Percentiles rank a stretch among this genome's conserved stretches.
phyloP scores from a whole-genome alignment of 2,329 filamentous ascomycete species.

The Venturiaceae sp. region DNA sequence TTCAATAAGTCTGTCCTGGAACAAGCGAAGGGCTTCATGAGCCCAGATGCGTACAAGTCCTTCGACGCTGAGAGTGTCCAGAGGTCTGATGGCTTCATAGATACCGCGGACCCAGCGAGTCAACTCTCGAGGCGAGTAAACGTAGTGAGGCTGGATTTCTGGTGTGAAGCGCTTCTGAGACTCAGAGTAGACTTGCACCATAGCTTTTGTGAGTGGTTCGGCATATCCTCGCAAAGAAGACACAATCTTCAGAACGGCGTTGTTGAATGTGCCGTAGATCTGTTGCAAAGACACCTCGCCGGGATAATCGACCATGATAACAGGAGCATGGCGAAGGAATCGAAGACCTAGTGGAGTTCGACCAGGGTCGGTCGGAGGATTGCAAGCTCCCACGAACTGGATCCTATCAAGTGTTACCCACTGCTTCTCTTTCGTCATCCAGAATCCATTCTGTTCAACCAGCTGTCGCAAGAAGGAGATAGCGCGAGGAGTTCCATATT shows the following conservation, averaged over 20 bases:
- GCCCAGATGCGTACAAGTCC: constrained; percentile 96
- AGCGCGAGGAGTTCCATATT: constrained; percentile 92
- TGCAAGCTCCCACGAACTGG: constrained; percentile 97
- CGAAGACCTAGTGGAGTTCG: constrained; percentile 88
- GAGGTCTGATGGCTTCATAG: constrained; percentile 89
- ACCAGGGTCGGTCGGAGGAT: constrained; percentile 93
- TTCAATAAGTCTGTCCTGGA: constrained; percentile 91
- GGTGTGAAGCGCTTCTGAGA: constrained; percentile 93
- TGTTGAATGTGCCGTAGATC: constrained; percentile 98
- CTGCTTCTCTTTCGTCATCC: constrained; percentile 92
- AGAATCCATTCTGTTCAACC: constrained; percentile 98
- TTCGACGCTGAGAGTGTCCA: constrained; percentile 81
- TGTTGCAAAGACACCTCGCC: constrained; percentile 90
- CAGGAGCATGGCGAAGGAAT: constrained; percentile 92
- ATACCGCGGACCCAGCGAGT: constrained; percentile 96
- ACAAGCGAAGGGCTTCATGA: constrained; percentile 89
- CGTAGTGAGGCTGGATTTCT: constrained; percentile 95
- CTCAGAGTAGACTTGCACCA: constrained; percentile 94
- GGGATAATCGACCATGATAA: constrained; percentile 99
- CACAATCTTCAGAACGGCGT: constrained; percentile 91
- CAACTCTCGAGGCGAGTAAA: constrained; percentile 97
- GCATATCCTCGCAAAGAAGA: constrained; percentile 91
- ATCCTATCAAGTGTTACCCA: constrained; percentile 98
- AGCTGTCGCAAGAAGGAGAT: constrained; percentile 97
- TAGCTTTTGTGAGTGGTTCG: constrained; percentile 87